A percentile compares a stretch with the other conserved stretches of the same genome.
Conservation (phyloP, 1,284 basidiomycete species). For the Trichosporon sp. region DNA sequence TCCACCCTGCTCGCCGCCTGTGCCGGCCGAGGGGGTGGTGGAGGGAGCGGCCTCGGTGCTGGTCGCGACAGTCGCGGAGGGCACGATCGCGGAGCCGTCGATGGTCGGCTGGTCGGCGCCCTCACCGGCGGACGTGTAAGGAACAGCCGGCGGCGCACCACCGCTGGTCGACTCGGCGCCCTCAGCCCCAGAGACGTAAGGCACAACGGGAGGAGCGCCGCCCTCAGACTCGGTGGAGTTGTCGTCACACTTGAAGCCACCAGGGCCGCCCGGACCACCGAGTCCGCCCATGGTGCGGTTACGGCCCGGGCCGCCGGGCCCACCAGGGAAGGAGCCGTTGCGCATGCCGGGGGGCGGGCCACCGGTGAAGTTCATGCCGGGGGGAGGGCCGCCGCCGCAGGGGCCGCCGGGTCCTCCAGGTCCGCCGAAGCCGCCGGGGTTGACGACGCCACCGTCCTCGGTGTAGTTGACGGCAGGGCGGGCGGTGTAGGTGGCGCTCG, state of each 20-base stretch:
- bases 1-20: neutral
- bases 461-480: constrained; percentile 10
- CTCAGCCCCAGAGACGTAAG: no score
- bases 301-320: neutral
- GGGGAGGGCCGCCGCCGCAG: neutral
- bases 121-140: no score
- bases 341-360: neutral
- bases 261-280: neutral
- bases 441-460: constrained; percentile 18
- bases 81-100: no score
- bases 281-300: neutral
- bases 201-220: neutral
- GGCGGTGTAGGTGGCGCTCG: constrained; percentile 10
- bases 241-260: neutral
- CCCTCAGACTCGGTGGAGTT: neutral
- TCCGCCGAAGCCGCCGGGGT: constrained; percentile 7
- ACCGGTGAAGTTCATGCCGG: neutral
- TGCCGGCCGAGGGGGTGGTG: neutral
- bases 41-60: neutral
- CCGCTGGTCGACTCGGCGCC: no score
- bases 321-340: neutral
- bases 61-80: neutral
- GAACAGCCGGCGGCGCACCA: neutral
- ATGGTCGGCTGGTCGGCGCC: no score
- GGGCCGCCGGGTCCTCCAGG: neutral